These are phyloP conservation scores for Postia placenta DNA, from an alignment of 768 basidiomycete genomes.

Conservation along the genomic window DNA sequence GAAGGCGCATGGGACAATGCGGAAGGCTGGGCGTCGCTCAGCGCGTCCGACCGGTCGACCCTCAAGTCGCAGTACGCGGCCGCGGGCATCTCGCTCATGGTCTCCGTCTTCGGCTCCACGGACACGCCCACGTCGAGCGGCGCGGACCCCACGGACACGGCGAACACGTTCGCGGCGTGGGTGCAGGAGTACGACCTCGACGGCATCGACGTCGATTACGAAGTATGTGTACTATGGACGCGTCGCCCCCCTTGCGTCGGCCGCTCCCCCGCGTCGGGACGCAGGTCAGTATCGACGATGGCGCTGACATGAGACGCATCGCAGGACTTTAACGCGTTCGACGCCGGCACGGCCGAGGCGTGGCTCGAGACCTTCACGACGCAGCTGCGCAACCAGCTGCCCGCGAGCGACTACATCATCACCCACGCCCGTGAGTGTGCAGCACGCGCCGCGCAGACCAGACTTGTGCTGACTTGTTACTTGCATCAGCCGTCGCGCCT, in stretches of 20 bases:
- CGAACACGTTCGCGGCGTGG: slow-evolving; percentile 39
- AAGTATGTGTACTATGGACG: slow-evolving; percentile 22
- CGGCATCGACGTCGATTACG: slow-evolving; percentile 52
- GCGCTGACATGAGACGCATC: too few species aligned
- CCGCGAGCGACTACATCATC: slow-evolving; percentile 28
- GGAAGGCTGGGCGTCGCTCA: slow-evolving; percentile 36
- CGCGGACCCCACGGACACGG: slow-evolving; percentile 31
- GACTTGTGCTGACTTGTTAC: neutral
- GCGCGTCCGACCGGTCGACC: slow-evolving; percentile 30
- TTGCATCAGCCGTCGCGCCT: slow-evolving; percentile 35
- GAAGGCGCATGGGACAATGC: slow-evolving; percentile 41
- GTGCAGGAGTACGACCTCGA: slow-evolving; percentile 42
- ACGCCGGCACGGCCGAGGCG: slow-evolving; percentile 46
- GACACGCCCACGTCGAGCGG: slow-evolving; percentile 39
- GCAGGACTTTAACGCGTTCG: slow-evolving; percentile 58
- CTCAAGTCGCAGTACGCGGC: slow-evolving; percentile 43
- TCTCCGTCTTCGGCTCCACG: slow-evolving; percentile 46
- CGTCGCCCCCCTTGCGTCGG: too few species aligned
- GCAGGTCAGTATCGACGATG: neutral
- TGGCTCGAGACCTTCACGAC: slow-evolving; percentile 34
- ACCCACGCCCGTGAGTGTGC: slow-evolving; percentile 28
- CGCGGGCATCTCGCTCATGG: slow-evolving; percentile 54
- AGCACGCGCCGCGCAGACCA: neutral
- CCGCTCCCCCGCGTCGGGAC: too few species aligned
- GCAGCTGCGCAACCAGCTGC: slow-evolving; percentile 30